Percentiles rank a stretch among this genome's conserved stretches.
phyloP scores from a whole-genome alignment of 192 early-diverging fungal genomes.

The Pilobolus umbonatus region DNA sequence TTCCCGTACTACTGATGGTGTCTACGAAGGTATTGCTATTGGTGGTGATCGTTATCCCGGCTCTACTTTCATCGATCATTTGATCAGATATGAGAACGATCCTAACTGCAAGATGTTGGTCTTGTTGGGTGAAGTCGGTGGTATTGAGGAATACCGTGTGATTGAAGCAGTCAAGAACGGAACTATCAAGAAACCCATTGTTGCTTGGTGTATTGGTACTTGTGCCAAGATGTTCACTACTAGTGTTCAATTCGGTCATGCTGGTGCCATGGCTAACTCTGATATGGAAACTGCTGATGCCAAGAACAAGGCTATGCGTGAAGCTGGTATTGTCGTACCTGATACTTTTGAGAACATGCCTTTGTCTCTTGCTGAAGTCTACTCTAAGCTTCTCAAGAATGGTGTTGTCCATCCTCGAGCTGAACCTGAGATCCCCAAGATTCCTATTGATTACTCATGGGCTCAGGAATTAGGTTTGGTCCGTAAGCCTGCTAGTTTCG shows the following conservation, averaged over 20 bases:
- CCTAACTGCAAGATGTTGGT: slow-evolving; percentile 92
- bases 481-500: slow-evolving; percentile 97
- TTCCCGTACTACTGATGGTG: slow-evolving; percentile 92
- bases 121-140: slow-evolving; percentile 95
- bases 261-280: slow-evolving; percentile 93
- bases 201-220: slow-evolving; percentile 99
- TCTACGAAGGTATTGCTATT: slow-evolving; percentile 98
- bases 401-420: slow-evolving; percentile 63
- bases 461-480: slow-evolving; percentile 97
- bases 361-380: slow-evolving; percentile 70
- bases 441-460: slow-evolving; percentile 99
- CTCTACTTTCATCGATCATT: slow-evolving; percentile 97
- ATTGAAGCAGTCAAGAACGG: slow-evolving; percentile 86
- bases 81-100: slow-evolving; percentile 91
- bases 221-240: slow-evolving; percentile 99
- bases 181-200: slow-evolving; percentile 95
- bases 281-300: slow-evolving; percentile 94
- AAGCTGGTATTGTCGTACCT: slow-evolving; percentile 87
- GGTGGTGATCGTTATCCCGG: slow-evolving; percentile 99
- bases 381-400: slow-evolving; percentile 67
- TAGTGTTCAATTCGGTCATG: slow-evolving; percentile 98
- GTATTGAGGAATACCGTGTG: slow-evolving; percentile 94
- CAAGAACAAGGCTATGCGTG: slow-evolving; percentile 86
- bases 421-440: slow-evolving; percentile 95
- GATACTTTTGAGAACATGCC: slow-evolving; percentile 96